Conservation (phyloP, 805 yeast species). For the Pichia manshurica region DNA sequence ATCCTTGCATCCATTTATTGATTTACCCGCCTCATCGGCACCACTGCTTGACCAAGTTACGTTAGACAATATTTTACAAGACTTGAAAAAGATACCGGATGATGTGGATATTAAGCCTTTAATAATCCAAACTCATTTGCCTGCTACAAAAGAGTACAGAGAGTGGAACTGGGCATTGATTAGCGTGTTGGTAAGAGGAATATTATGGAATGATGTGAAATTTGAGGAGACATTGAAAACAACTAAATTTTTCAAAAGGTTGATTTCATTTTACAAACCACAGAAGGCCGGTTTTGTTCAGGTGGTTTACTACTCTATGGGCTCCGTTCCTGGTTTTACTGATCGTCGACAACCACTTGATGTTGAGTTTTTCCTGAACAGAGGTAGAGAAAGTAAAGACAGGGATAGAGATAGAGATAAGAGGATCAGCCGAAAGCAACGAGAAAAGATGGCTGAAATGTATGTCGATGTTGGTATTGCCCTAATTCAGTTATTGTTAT, state of each 20-base stretch:
- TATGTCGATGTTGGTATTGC: constrained; percentile 73
- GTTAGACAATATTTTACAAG: neutral
- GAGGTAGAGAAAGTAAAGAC: neutral
- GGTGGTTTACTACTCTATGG: neutral
- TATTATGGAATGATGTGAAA: constrained; percentile 62
- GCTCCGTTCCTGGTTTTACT: constrained; percentile 3
- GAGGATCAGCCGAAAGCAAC: neutral
- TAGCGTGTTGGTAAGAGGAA: constrained; percentile 72
- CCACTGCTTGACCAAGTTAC: constrained; percentile 5
- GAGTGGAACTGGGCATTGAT: constrained; percentile 87
- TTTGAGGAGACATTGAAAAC: constrained; percentile 72
- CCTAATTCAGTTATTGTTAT: constrained; percentile 58
- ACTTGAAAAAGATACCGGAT: constrained; percentile 32
- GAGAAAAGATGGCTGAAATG: constrained; percentile 36
- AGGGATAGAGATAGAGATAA: neutral
- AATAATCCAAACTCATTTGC: constrained; percentile 62
- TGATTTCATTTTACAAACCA: constrained; percentile 85
- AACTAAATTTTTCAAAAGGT: constrained; percentile 79
- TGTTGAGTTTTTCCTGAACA: constrained; percentile 1
- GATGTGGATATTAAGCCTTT: constrained; percentile 63
- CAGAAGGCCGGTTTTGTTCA: constrained; percentile 73
- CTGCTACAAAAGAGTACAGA: constrained; percentile 69
- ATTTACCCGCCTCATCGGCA: neutral
- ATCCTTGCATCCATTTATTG: neutral
- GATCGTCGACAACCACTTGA: neutral